Base-by-base conservation (phyloP, 805 yeast species). In the Candida andamanensis region DNA sequence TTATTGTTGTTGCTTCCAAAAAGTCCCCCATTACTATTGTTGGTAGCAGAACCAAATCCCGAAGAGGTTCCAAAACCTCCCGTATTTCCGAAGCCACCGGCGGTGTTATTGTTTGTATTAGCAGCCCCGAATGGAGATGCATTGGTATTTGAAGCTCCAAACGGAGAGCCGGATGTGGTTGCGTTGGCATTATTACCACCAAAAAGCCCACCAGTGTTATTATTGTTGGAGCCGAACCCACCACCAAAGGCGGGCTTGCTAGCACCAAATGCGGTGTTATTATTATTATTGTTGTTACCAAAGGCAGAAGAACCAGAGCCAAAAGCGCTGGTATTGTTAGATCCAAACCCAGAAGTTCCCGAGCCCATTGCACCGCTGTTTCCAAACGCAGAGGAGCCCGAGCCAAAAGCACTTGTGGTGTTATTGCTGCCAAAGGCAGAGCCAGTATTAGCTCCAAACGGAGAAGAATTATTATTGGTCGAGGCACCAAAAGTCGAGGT, bases 311-410 rank as follows among this genome's bases (percentile, higher is more conserved):
- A 44, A 21, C 48, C 39, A 37, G 63, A 43, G 38, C 70, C 60
- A 51, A 66, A 47, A 14, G 53, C 48, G 32, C 56, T 39, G 29
- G 46, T 42, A 15, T 46, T 42, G 35, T 44, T 52, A n/a, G 56
- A 45, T 19, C 78, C 75, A 54, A 73, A 71, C 20, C 34, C 59
- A 43, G 42, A 52, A 15, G 54, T n/a, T n/a, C n/a, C n/a, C n/a
- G 45, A 16, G 43, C 41, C 39, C 39, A 42, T 49, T 29, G 32
- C 14, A 12, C 14, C 11, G 17, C 13, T 18, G 16, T 24, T 17
- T 7, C 30, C 30, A 19, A 28, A 28, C 7, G 24, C 24, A 6
- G 24, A 19, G 6, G 14, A 8, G 7, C 28, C 28, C 5, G 28
- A 11, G 12, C 28, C 33, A 17, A 23, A 23, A 8, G 14, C 26